Evolutionary conservation across 345 rosid genomes (phyloP).

Genomic region (Carallia pectinifolia): DNA sequence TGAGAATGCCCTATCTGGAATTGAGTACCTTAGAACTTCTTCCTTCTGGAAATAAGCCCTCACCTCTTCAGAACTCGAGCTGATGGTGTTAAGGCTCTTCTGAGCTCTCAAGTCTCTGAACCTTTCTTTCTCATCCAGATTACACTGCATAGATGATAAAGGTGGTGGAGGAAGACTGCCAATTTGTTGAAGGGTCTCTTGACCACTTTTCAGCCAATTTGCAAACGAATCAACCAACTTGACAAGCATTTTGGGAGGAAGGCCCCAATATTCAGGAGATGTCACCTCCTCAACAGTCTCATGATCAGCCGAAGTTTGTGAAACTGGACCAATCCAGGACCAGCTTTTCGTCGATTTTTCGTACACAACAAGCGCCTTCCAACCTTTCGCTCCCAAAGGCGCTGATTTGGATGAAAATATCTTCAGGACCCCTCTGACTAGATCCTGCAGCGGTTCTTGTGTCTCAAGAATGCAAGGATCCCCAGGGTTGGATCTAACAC

Average conservation of each 20-base stretch:
- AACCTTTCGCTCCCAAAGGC: slow-evolving; percentile 93
- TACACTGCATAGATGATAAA: slow-evolving; percentile 67
- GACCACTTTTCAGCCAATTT: slow-evolving; percentile 92
- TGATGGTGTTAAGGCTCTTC: slow-evolving; percentile 89
- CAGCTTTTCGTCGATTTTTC: slow-evolving; percentile 82
- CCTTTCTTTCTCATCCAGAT: slow-evolving; percentile 93
- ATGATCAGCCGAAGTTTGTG: slow-evolving; percentile 49
- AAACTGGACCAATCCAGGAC: slow-evolving; percentile 88
- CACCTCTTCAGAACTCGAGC: slow-evolving; percentile 82
- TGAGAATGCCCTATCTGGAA: slow-evolving; percentile 96
- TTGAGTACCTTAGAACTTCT: slow-evolving; percentile 86
- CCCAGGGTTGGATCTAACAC: slow-evolving; percentile 86
- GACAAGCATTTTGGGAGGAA: slow-evolving; percentile 91
- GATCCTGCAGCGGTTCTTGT: slow-evolving; percentile 95
- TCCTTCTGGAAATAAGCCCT: slow-evolving; percentile 88
- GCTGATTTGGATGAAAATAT: slow-evolving; percentile 88
- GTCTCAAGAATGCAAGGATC: slow-evolving; percentile 94
- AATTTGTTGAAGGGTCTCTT: slow-evolving; percentile 89
- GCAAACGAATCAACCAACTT: slow-evolving; percentile 98
- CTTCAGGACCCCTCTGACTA: slow-evolving; percentile 92
- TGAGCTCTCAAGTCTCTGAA: slow-evolving; percentile 97
- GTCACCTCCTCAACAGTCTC: slow-evolving; percentile 82
- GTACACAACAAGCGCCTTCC: slow-evolving; percentile 85
- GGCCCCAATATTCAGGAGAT: slow-evolving; percentile 93
- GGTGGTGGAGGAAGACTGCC: slow-evolving; percentile 99